Evolutionary conservation across 345 rosid genomes (phyloP), one percentile per base, ranked within the genome.

Genomic region (Gossypium raimondii): DNA sequence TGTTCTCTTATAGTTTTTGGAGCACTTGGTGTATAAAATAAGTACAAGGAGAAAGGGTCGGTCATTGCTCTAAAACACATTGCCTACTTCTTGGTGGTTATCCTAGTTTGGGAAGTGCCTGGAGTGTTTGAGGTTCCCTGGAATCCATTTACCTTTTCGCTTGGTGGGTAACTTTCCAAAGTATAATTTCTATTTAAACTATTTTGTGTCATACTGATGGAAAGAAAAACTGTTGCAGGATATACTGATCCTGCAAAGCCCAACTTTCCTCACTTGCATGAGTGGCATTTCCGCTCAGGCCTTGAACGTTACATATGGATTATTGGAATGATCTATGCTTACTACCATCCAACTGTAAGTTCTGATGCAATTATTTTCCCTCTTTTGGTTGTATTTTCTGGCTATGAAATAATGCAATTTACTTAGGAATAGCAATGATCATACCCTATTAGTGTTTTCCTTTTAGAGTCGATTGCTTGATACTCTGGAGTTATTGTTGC

Each of bases 251-350:
- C 99, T 9, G 92, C 97, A 62, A 95, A 93, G 75, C 87, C 97
- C 62, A 81, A 84, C 71, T 74, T 83, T 20, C 84, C 96, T 34
- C 84, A 73, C 70, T 85, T 95, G 89, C 98, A 90, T 52, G 98
- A 95, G 87, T 95, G 99, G 99, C 98, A 95, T 82, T 95, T 93
- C 75, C 97, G 98, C 64, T 95, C 99, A 0, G 99, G 98, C 63
- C 99, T 95, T 85, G 99, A 95, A 75, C 94, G 98, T 52, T 95
- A 93, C 81, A 93, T 93, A 78, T 95, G 99, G 99, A 95, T 95
- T 74, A 81, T 95, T 69, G 99, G 99, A 78, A 95, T 95, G 99
- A 82, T 93, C 68, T 95, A 93, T 85, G 99, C 99, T 48, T 95
- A 93, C 84, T 95, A 88, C 83, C 98, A 95, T 84, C 99, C 99